phyloP scores from a whole-genome alignment of 495 filamentous ascomycete species.

The Parathielavia appendiculata region DNA sequence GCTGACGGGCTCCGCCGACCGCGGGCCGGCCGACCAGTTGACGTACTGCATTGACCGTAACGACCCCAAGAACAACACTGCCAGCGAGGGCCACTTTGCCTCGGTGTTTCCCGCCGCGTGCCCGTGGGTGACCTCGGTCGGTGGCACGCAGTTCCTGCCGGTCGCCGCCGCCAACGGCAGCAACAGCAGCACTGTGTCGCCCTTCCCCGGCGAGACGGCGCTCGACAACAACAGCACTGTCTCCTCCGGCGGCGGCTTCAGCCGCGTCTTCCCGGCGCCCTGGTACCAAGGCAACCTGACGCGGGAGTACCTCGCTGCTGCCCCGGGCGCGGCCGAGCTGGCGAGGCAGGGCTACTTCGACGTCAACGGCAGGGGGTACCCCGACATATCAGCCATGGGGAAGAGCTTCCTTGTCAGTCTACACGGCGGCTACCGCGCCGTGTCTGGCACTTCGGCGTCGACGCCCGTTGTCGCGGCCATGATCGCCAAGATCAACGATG shows the following conservation, averaged over 20 bases:
- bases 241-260: conserved; percentile 46
- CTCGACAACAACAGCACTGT: conserved; percentile 20
- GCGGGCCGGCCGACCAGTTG: conserved; percentile 42
- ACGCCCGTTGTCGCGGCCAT: no score
- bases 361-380: no score
- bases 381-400: no score
- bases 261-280: conserved; percentile 34
- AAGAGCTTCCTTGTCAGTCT: no score
- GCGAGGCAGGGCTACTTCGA: conserved; percentile 38
- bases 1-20: conserved; percentile 54
- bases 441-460: conserved; percentile 7
- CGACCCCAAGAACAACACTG: conserved; percentile 11
- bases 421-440: conserved; percentile 5
- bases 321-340: conserved; percentile 10
- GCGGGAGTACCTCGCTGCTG: no score
- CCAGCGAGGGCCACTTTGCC: conserved; percentile 3
- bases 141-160: conserved; percentile 34
- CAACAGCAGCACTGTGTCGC: not conserved
- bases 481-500: conserved; percentile 42
- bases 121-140: conserved; percentile 44
- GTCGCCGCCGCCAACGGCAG: no score
- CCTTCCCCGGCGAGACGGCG: conserved; percentile 22
- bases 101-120: conserved; percentile 36
- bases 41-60: conserved; percentile 15
- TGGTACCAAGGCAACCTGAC: not conserved